A percentile compares a stretch with the other conserved stretches of the same genome.
phyloP scores from a whole-genome alignment of 805 yeast species.

The Candida jianshihensis region DNA sequence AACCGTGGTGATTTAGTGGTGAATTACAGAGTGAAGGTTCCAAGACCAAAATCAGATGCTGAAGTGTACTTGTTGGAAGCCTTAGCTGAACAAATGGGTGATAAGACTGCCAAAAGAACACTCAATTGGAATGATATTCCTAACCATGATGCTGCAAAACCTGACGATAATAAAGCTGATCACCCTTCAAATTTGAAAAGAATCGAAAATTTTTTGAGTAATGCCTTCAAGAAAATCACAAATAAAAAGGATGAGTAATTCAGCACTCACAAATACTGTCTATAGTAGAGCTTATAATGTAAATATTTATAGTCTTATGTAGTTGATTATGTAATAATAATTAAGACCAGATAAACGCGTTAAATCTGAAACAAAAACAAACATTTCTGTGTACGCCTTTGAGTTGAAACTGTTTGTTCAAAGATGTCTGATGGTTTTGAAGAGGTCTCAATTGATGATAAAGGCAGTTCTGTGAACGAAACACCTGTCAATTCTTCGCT shows the following conservation, averaged over 20 bases:
- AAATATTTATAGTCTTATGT: neutral
- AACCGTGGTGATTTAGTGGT: slow-evolving; percentile 80
- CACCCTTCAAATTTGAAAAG: slow-evolving; percentile 42
- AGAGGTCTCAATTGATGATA: slow-evolving; percentile 1
- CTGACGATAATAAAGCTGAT: slow-evolving; percentile 9
- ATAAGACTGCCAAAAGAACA: slow-evolving; percentile 66
- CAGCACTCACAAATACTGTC: neutral
- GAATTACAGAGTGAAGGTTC: slow-evolving; percentile 59
- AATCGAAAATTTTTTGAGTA: slow-evolving; percentile 45
- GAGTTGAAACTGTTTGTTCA: too few species aligned
- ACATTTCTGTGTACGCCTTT: slow-evolving; percentile 8
- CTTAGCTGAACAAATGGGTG: slow-evolving; percentile 84
- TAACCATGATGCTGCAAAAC: neutral
- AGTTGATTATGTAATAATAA: too few species aligned
- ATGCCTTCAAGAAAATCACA: slow-evolving; percentile 34
- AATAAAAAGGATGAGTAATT: neutral
- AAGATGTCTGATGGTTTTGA: slow-evolving; percentile 8
- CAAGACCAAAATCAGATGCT: slow-evolving; percentile 72
- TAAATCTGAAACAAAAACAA: too few species aligned
- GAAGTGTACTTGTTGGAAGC: slow-evolving; percentile 90
- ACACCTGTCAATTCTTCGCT: slow-evolving; percentile 6
- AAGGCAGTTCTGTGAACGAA: too few species aligned
- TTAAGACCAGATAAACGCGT: neutral
- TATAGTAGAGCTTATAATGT: neutral
- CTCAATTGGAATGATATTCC: slow-evolving; percentile 11